Conservation (phyloP, 305 asterid genomes). For the Plantago coronopus region DNA sequence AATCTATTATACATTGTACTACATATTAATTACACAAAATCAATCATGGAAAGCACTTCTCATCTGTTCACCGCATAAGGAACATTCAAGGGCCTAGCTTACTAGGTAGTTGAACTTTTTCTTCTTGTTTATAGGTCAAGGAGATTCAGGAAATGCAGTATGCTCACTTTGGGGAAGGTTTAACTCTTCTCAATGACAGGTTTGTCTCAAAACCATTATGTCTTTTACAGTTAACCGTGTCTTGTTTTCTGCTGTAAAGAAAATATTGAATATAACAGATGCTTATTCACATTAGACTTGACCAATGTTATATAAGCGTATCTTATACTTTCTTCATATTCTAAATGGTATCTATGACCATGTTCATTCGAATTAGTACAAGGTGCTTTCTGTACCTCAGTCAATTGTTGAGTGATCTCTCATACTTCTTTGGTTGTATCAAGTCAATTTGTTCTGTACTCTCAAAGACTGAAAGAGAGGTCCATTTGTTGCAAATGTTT, state of each 20-base stretch:
- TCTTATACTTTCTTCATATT: too few species aligned
- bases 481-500: not conserved
- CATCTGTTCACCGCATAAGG: not conserved
- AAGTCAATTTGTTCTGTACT: too few species aligned
- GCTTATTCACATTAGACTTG: not conserved
- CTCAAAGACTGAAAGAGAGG: not conserved
- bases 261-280: not conserved
- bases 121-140: conserved; percentile 43
- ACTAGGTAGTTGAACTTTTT: conserved; percentile 14
- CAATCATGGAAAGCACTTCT: too few species aligned
- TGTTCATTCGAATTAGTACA: not conserved
- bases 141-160: conserved; percentile 41
- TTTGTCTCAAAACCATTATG: conserved; percentile 21
- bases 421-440: too few species aligned
- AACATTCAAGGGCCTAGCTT: not conserved
- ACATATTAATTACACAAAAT: too few species aligned
- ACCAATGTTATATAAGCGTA: not conserved
- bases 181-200: conserved; percentile 69
- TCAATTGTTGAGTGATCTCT: too few species aligned
- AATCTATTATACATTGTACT: too few species aligned
- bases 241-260: not conserved
- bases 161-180: conserved; percentile 68
- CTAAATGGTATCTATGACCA: conserved; percentile 3
- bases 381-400: not conserved
- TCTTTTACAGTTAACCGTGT: not conserved